phyloP scores from a whole-genome alignment of 2,329 filamentous ascomycete species.

The Penicillium olsonii region DNA sequence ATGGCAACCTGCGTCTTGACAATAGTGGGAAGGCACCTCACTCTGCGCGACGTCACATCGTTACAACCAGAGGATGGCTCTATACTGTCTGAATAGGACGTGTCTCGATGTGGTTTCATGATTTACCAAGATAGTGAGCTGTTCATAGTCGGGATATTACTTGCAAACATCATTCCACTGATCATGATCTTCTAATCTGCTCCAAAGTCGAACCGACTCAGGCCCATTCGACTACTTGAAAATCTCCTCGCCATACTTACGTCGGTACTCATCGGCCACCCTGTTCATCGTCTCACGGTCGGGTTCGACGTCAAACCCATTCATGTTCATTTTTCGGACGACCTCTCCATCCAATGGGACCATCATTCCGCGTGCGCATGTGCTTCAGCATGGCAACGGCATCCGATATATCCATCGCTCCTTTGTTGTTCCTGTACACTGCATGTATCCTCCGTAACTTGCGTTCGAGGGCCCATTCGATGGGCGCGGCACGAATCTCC shows the following conservation, averaged over 20 bases:
- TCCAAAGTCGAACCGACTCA: no score
- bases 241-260: constrained; percentile 26
- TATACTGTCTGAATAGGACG: constrained; percentile 26
- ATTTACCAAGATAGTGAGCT: no score
- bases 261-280: constrained; percentile 30
- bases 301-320: constrained; percentile 31
- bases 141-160: no score
- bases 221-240: constrained; percentile 10
- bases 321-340: constrained; percentile 30
- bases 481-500: constrained; percentile 33
- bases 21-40: constrained; percentile 16
- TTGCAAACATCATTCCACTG: no score
- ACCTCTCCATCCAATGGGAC: constrained; percentile 28
- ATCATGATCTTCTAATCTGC: no score
- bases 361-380: constrained; percentile 22
- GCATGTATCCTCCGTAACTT: constrained; percentile 35
- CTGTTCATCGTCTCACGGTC: constrained; percentile 31
- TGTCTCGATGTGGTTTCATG: no score
- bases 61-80: constrained; percentile 29
- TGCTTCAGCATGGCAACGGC: constrained; percentile 32
- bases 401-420: constrained; percentile 31
- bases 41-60: constrained; percentile 27
- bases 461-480: constrained; percentile 39
- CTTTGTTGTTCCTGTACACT: constrained; percentile 22
- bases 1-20: constrained; percentile 25